A percentile compares a stretch with the other conserved stretches of the same genome.
Evolutionary conservation across 176 grass and related monocot species (phyloP).

Genomic region (Avena eriantha): DNA sequence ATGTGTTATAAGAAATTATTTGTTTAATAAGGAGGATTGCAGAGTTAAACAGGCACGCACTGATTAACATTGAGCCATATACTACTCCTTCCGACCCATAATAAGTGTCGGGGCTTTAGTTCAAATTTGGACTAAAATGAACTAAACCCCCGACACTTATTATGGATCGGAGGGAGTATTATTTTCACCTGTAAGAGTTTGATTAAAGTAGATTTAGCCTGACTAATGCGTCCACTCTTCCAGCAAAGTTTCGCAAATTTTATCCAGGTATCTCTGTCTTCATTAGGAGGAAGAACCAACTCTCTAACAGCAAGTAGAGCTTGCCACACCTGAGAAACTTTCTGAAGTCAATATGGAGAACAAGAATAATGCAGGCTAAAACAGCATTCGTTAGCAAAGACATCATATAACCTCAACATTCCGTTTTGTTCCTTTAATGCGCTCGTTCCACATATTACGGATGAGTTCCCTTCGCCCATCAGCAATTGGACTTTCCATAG

Average conservation of each 20-base stretch:
- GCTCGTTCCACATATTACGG: slow-evolving; percentile 99
- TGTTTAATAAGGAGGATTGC: slow-evolving; percentile 10
- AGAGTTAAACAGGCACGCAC: neutral
- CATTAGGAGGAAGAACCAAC: slow-evolving; percentile 95
- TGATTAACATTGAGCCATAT: neutral
- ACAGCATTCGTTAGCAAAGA: slow-evolving; percentile 26
- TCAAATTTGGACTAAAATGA: no score
- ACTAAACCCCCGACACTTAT: no score
- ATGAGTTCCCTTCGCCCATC: slow-evolving; percentile 92
- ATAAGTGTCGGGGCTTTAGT: no score
- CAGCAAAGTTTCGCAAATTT: slow-evolving; percentile 98
- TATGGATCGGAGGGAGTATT: no score
- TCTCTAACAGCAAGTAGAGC: slow-evolving; percentile 88
- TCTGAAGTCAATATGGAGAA: slow-evolving; percentile 34
- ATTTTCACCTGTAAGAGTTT: slow-evolving; percentile 87
- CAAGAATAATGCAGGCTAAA: neutral
- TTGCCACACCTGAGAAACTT: slow-evolving; percentile 90
- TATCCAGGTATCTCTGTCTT: slow-evolving; percentile 98
- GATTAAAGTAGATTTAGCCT: slow-evolving; percentile 92
- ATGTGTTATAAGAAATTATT: slow-evolving; percentile 32
- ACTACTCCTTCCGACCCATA: neutral
- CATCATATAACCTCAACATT: slow-evolving; percentile 90
- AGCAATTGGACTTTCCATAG: slow-evolving; percentile 71
- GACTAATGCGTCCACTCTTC: slow-evolving; percentile 92
- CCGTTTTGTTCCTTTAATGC: slow-evolving; percentile 92